Conservation (phyloP, 139 green algal genomes). For the Diplosphaera chodatii region DNA sequence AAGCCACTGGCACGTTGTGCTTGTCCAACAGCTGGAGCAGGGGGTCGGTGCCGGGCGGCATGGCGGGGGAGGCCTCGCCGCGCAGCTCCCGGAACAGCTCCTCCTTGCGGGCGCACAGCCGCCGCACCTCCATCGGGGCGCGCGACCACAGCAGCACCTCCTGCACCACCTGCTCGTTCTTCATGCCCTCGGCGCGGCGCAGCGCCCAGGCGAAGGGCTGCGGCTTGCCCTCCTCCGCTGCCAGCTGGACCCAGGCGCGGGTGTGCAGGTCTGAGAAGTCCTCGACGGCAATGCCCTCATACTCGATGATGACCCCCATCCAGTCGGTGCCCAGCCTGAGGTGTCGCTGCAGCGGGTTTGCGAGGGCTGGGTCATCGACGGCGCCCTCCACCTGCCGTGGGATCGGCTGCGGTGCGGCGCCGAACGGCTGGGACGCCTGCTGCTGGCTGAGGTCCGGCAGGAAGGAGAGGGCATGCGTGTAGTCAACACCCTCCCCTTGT, state of each 20-base stretch:
- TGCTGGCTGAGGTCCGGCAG: neutral
- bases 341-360: constrained; percentile 65
- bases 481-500: neutral
- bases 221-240: constrained; percentile 72
- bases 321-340: constrained; percentile 74
- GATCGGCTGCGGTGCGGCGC: constrained; percentile 15
- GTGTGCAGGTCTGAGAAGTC: constrained; percentile 40
- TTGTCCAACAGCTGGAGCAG: constrained; percentile 70
- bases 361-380: constrained; percentile 49
- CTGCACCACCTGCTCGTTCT: constrained; percentile 85
- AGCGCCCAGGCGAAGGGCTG: constrained; percentile 64
- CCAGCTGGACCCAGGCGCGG: constrained; percentile 72
- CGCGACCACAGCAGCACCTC: constrained; percentile 88
- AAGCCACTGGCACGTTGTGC: constrained; percentile 56
- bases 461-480: neutral
- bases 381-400: constrained; percentile 33
- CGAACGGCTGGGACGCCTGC: neutral
- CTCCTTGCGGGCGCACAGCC: constrained; percentile 71
- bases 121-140: constrained; percentile 57
- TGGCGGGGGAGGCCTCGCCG: constrained; percentile 22
- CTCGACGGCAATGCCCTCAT: constrained; percentile 70
- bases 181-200: constrained; percentile 67
- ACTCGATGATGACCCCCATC: constrained; percentile 86
- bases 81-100: constrained; percentile 58
- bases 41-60: constrained; percentile 36